phyloP scores from a whole-genome alignment of 805 yeast genomes.

The Myxozyma melibiosi region DNA sequence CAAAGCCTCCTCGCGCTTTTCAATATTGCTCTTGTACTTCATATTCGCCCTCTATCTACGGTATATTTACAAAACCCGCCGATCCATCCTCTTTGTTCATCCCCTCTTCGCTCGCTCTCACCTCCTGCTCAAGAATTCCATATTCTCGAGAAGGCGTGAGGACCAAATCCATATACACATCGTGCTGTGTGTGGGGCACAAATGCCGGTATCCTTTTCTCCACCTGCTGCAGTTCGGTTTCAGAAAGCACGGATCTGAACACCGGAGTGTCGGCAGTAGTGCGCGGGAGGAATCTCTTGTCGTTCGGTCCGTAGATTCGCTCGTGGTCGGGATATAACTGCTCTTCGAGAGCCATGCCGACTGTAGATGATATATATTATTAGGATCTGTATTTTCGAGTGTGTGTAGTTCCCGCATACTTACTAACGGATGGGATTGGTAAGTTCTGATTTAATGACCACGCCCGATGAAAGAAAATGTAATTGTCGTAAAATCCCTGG shows the following conservation, averaged over 20 bases:
- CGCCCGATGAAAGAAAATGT: slow-evolving; percentile 53
- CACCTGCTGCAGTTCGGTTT: neutral
- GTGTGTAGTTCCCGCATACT: slow-evolving; percentile 36
- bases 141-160: slow-evolving; percentile 2
- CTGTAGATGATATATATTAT: neutral
- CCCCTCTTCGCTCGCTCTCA: neutral
- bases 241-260: too few relatives aligned
- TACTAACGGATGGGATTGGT: slow-evolving; percentile 36
- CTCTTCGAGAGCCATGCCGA: slow-evolving; percentile 68
- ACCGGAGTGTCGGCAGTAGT: too few relatives aligned
- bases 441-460: slow-evolving; percentile 33
- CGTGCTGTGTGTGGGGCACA: slow-evolving; percentile 3
- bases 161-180: slow-evolving; percentile 6
- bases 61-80: neutral
- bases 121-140: neutral
- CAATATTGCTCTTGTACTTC: too few relatives aligned
- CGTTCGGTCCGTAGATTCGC: too few relatives aligned
- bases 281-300: too few relatives aligned
- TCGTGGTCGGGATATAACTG: slow-evolving; percentile 47
- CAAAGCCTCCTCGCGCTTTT: too few relatives aligned
- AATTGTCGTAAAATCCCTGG: slow-evolving; percentile 88
- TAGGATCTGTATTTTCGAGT: slow-evolving; percentile 41
- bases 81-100: neutral
- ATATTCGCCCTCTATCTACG: neutral
- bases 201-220: neutral